Evolutionary conservation across 352 stramenopile genomes (phyloP), one percentile per base, ranked within the genome.

Genomic region (Phytophthora foliorum): DNA sequence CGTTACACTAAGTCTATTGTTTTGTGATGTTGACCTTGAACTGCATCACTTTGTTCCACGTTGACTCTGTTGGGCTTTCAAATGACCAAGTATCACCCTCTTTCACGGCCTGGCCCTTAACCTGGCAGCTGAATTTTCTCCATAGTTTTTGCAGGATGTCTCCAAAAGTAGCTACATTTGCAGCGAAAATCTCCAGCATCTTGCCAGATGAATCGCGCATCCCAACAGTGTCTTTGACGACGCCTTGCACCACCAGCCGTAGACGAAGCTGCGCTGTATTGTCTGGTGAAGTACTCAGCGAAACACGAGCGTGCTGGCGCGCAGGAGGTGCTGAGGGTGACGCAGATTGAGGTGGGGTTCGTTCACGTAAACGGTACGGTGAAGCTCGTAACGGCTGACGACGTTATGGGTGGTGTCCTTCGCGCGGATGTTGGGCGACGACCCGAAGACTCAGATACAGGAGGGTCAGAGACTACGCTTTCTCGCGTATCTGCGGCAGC

Each of bases 71-170:
- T 3, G 27, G 29, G 1, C 16, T 56, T 42, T 41, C 49, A 44
- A 41, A 0, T 4, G 49, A 39, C 46, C 46, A 53, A 25, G 25
- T 38, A 9, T 53, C 19, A 31, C 31, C n/a, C 17, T 19, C 2
- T 17, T 48, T 46, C 11, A 34, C 13, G 3, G 32, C 34, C 34
- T 31, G 16, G 2, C 27, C 49, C 49, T 57, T 57, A 11, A 58
- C n/a, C 4, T 48, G 4, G 8, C 51, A 6, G 17, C 34, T 58
- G 16, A 48, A 48, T 11, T 58, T 46, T 13, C 38, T 14, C 51
- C 51, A 58, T 4, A 58, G 19, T 21, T 58, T 46, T 34, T 58
- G 51, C 21, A 58, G 34, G 19, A 58, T 58, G n/a, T 21, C 34
- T 38, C 21, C 22, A 25, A 58, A 58, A 2, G 51, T 29, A 8